Base-by-base conservation (phyloP, 2,329 filamentous ascomycete species). In the Sarocladium brachiariae region DNA sequence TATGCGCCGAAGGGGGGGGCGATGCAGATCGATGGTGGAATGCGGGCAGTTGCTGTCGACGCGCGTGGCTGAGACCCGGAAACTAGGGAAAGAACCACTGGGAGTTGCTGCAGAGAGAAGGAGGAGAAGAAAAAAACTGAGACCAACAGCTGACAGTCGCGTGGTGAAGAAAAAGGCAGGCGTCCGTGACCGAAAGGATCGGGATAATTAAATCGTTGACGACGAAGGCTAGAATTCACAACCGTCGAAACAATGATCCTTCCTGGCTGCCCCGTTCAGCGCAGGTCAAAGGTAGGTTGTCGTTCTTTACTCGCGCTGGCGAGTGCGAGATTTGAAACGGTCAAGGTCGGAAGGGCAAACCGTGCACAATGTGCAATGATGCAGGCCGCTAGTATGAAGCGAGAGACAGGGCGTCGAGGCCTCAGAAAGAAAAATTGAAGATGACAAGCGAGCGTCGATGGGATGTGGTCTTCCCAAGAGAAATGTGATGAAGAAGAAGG, bases 1-100 rank as follows among this genome's bases (percentile, higher is more conserved):
- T 47, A 47, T 33, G 4, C n/a, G 19, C 39, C n/a, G n/a, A n/a
- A n/a, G n/a, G n/a, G n/a, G n/a, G 24, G 19, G 27, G 27, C 9
- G 43, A 21, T 16, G 27, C 16, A 47, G 43, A 33, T 47, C 43
- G 43, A 23, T 19, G 10, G 3, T 21, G 43, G 43, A 47, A 47
- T 47, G 43, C 43, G 43, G 43, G 39, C 24, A 30, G 27, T 33
- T 31, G 43, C 23, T 47, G 27, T 47, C 27, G 27, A 47, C 25
- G 43, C 43, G 43, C 25, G 43, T 47, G 43, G 24, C 43, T 47
- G 25, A 47, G 43, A 47, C 43, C n/a, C 19, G 39, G n/a, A n/a
- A 30, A 13, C 27, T 30, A 30, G 37, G 7, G 18, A 33, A 4
- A 9, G 16, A 39, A 39, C 37, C 21, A 31, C 16, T 16, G 24